These are phyloP conservation scores for Metschnikowia reukaufii DNA, from an alignment of 805 yeast species.

Conservation along the genomic window DNA sequence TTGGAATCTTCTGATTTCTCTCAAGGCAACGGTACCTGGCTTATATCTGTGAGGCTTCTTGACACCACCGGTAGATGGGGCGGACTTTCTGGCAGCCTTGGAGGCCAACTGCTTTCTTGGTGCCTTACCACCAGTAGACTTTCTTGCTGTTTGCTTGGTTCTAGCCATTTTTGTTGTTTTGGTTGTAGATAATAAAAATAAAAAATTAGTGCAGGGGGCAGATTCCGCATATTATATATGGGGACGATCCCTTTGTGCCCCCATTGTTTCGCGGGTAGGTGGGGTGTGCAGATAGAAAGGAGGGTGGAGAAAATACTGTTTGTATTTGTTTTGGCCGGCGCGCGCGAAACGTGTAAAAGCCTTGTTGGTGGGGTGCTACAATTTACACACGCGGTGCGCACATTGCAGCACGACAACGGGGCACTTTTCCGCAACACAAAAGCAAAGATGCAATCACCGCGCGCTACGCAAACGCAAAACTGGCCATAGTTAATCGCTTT, in stretches of 20 bases:
- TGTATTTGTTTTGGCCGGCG: not conserved
- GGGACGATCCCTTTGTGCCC: not conserved
- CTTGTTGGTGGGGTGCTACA: slow-evolving; percentile 13
- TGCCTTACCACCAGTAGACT: slow-evolving; percentile 50
- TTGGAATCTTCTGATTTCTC: slow-evolving; percentile 50
- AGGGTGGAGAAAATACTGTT: not conserved
- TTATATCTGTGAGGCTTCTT: slow-evolving; percentile 51
- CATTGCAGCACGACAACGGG: slow-evolving; percentile 12
- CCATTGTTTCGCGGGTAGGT: not conserved
- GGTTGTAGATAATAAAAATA: slow-evolving; percentile 1
- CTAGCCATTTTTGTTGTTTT: slow-evolving; percentile 36
- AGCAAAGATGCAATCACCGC: slow-evolving; percentile 1
- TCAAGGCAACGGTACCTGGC: slow-evolving; percentile 51
- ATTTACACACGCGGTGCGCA: slow-evolving; percentile 11
- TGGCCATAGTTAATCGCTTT: slow-evolving; percentile 19
- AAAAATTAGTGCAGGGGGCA: not conserved
- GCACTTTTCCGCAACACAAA: slow-evolving; percentile 12
- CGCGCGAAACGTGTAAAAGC: not conserved
- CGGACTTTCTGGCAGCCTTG: slow-evolving; percentile 50
- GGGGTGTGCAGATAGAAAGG: not conserved
- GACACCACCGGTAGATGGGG: slow-evolving; percentile 48
- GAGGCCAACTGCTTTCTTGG: slow-evolving; percentile 51
- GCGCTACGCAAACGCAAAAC: not conserved
- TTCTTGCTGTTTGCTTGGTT: slow-evolving; percentile 50
- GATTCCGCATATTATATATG: slow-evolving; percentile 12